Percentiles rank a stretch among this genome's conserved stretches.
Conservation (phyloP, 495 filamentous ascomycete species). For the Tuber microsphaerosporum region DNA sequence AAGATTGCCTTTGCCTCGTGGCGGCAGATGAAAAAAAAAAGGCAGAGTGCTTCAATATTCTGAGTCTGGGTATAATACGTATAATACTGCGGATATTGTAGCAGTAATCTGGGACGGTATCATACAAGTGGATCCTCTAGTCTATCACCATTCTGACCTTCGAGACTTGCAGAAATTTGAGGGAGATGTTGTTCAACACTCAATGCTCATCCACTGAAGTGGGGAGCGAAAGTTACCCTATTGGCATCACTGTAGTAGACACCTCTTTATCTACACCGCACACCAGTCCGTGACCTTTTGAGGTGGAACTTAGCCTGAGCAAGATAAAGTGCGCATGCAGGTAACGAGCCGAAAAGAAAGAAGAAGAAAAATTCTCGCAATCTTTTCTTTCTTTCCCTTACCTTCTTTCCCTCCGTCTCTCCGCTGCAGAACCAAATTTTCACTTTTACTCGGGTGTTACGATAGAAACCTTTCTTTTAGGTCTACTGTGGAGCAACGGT, state of each 20-base stretch:
- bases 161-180: not conserved
- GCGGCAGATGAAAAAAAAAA: not conserved
- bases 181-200: not conserved
- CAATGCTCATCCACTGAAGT: not conserved
- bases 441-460: not conserved
- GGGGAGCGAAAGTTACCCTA: not conserved
- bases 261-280: conserved; percentile 1
- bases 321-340: not conserved
- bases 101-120: not conserved
- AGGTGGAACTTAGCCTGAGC: not conserved
- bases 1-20: not conserved
- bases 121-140: not conserved
- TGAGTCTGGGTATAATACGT: not conserved
- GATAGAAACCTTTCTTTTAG: not conserved
- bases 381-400: not conserved
- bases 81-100: not conserved
- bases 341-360: not conserved
- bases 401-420: not conserved
- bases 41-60: not conserved
- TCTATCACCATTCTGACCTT: not conserved
- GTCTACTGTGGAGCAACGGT: not conserved
- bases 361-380: not conserved
- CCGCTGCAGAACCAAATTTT: not conserved
- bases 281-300: conserved; percentile 1
- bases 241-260: not conserved